Evolutionary conservation across 2,329 filamentous ascomycete species (phyloP).

Genomic region (Dactylellina drechsleri): DNA sequence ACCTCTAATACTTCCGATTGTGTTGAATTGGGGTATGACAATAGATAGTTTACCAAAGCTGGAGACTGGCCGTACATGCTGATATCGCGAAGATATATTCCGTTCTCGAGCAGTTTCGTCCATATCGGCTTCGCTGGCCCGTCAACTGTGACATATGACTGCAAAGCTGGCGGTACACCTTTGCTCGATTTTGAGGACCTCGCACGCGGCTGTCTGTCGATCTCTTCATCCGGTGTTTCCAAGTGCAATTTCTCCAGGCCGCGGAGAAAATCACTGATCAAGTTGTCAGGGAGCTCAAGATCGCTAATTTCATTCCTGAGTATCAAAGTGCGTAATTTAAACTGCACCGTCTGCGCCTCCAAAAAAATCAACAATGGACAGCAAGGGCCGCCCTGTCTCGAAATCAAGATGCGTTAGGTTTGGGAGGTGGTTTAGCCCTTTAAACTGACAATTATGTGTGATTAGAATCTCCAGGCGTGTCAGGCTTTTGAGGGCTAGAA

Average conservation of each 20-base stretch:
- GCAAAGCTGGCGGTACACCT: neutral
- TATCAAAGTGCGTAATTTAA: conserved; percentile 13
- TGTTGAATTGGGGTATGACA: conserved; percentile 5
- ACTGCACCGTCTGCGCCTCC: conserved; percentile 5
- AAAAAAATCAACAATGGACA: conserved; percentile 9
- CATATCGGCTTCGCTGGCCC: neutral
- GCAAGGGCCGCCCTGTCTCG: neutral
- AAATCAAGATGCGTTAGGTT: conserved; percentile 7
- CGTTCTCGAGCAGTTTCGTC: conserved; percentile 10
- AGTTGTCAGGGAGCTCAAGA: neutral
- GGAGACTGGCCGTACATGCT: conserved; percentile 9
- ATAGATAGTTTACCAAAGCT: neutral
- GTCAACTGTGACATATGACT: neutral
- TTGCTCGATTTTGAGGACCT: neutral
- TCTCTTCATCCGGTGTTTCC: conserved; percentile 1
- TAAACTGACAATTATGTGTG: neutral
- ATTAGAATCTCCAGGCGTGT: conserved; percentile 13
- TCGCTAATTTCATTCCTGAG: conserved; percentile 8
- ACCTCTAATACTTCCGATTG: conserved; percentile 2
- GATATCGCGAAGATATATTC: conserved; percentile 11
- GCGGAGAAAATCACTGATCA: conserved; percentile 5
- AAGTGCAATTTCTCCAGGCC: conserved; percentile 1
- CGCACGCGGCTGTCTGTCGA: neutral
- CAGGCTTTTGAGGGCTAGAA: conserved; percentile 4
- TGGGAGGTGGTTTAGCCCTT: neutral